Base-by-base conservation (phyloP, 2,329 filamentous ascomycete species). In the Cordyceps javanica region DNA sequence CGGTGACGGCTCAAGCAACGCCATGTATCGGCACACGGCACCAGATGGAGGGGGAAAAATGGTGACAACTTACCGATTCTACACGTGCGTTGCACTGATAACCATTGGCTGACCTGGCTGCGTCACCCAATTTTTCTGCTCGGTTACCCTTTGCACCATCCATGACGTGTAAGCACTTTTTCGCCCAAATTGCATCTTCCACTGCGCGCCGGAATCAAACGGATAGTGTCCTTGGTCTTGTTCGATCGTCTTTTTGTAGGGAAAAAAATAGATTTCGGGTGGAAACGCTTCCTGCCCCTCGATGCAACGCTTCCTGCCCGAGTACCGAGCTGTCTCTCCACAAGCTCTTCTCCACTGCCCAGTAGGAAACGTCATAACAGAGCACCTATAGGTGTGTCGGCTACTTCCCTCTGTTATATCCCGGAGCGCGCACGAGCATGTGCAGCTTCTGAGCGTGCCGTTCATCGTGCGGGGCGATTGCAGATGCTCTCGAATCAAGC, bases 181-280 rank as follows among this genome's bases (percentile, higher is more conserved):
- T 36, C 53, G n/a, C 28, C 42, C 42, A 48, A 30, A n/a, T 55
- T 10, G 53, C 53, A 23, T 48, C 34, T 39, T 21, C 42, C 53
- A 39, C 44, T n/a, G n/a, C 14, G n/a, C 30, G 25, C 42, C 53
- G 53, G 53, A 36, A 55, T 19, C 42, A 38, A 28, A 55, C 53
- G 53, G 53, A 46, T 19, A 30, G 42, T 16, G 25, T n/a, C 53
- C 41, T 39, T 34, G 42, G 53, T 42, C 23, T 32, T 48, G 11
- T 44, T 10, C 14, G 51, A 54, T 54, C 19, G 28, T 13, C 19
- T 34, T 52, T 52, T 52, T 30, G 16, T 3, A 5, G 6, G 30
- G 30, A n/a, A n/a, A n/a, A n/a, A n/a, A n/a, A n/a, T 32, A 54
- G 42, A 55, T 48, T 26, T 55, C 53, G 53, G 53, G 53, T 48